A percentile compares a stretch with the other conserved stretches of the same genome.
Evolutionary conservation across 2,329 filamentous ascomycete species (phyloP).

Genomic region (Keithomyces neogunnii): DNA sequence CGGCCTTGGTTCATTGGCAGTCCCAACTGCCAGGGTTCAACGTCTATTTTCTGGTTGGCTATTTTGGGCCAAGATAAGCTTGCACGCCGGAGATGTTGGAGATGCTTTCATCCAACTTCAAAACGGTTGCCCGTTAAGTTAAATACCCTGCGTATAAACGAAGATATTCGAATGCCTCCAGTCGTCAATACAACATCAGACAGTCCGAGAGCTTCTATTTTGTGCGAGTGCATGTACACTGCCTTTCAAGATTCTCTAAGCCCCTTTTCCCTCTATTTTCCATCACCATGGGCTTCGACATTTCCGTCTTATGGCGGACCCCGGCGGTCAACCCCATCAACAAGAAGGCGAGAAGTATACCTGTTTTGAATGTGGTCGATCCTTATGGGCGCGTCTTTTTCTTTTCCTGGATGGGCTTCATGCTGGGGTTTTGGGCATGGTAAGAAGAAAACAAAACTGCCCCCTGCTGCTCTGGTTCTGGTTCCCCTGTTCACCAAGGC

Average conservation of each 20-base stretch:
- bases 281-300: constrained; percentile 18
- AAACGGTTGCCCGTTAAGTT: background rate
- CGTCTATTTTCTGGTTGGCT: background rate
- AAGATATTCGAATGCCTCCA: background rate
- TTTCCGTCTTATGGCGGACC: constrained; percentile 22
- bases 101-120: constrained; percentile 1
- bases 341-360: constrained; percentile 72
- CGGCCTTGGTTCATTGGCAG: background rate
- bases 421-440: constrained; percentile 86
- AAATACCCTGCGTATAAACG: background rate
- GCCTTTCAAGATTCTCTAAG: no score
- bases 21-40: background rate
- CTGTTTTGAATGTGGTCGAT: constrained; percentile 68
- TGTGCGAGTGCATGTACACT: no score
- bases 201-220: no score
- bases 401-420: constrained; percentile 81
- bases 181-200: no score
- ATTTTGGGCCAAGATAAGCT: background rate
- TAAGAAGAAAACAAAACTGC: constrained; percentile 11
- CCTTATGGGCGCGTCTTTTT: constrained; percentile 82
- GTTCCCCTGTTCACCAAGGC: background rate
- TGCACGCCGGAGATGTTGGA: constrained; percentile 6
- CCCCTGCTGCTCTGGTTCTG: background rate
- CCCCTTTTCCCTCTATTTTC: background rate
- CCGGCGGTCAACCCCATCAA: constrained; percentile 79